Evolutionary conservation across 148 eudicot genomes (phyloP), one percentile per base, ranked within the genome.

Genomic region (Selenicereus undatus): DNA sequence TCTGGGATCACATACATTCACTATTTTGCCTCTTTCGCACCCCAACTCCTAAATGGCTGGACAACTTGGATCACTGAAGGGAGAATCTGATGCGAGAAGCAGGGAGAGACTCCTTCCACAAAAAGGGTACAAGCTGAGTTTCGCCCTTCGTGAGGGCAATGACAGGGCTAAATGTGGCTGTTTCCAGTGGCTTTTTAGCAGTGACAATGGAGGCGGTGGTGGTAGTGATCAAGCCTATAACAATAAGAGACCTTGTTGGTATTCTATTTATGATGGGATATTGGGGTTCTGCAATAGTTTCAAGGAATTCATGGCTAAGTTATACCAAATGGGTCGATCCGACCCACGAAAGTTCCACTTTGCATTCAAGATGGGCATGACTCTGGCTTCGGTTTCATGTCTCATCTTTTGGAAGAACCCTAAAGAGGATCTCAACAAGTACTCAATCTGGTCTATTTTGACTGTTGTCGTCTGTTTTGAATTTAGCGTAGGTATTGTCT

Each of bases 401-500:
- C 80, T 91, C 3, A 86, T 91, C 20, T 86, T 89, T 75, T 82
- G 88, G 66, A 86, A 80, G n/a, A 87, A 86, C 22, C 86, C 89
- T 54, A 73, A 86, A 32, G 24, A 81, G 74, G 85, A 76, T 80
- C 69, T 83, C 50, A 84, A 74, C 43, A 83, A 86, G 32, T 85
- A 91, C 56, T 80, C 89, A 11, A 81, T 89, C 29, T 91, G 93
- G 93, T 89, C 92, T 10, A 86, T 89, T 45, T 81, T 91, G 22
- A 89, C 94, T 11, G 91, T 88, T 2, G 90, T 91, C 14, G 92
- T 91, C 30, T 87, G 90, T 71, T 91, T 89, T 60, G 94, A 91
- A 30, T 91, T 73, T 81, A 89, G 86, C 81, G 87, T 91, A 48
- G 91, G 90, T 90, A 86, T 52, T 75, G 74, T n/a, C 18, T 17